Evolutionary conservation across 2,329 filamentous ascomycete genomes (phyloP).

Genomic region (Aureobasidium lini): DNA sequence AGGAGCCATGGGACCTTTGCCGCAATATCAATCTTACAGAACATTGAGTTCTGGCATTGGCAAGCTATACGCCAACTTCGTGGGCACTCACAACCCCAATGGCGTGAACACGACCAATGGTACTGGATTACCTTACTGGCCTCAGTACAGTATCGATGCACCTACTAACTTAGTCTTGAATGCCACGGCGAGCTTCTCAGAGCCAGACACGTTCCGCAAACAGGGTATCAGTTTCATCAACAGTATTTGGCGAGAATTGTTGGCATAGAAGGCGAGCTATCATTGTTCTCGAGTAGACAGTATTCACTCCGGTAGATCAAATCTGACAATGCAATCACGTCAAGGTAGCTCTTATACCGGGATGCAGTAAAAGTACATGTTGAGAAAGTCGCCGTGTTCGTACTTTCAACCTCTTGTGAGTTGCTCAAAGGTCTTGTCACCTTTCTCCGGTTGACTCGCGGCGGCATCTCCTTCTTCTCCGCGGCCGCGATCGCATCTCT

Average conservation of each 20-base stretch:
- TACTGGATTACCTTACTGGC: slow-evolving; percentile 34
- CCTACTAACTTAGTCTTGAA: slow-evolving; percentile 43
- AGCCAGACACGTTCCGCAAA: slow-evolving; percentile 42
- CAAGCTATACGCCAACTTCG: slow-evolving; percentile 39
- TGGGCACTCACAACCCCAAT: slow-evolving; percentile 39
- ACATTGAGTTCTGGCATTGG: slow-evolving; percentile 32
- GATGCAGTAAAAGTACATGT: too few relatives aligned
- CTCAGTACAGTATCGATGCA: slow-evolving; percentile 30
- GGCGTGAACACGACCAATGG: slow-evolving; percentile 17
- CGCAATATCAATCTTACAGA: slow-evolving; percentile 31
- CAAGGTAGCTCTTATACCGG: too few relatives aligned
- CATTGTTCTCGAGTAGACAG: too few relatives aligned
- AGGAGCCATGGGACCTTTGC: slow-evolving; percentile 40
- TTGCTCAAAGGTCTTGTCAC: neutral
- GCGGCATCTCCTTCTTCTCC: neutral
- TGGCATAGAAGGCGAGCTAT: neutral
- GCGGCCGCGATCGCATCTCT: neutral
- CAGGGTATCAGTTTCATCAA: slow-evolving; percentile 42
- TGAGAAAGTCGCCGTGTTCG: too few relatives aligned
- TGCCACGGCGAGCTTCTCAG: slow-evolving; percentile 37
- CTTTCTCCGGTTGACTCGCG: neutral
- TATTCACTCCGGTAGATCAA: too few relatives aligned
- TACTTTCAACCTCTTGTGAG: neutral
- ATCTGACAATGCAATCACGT: too few relatives aligned
- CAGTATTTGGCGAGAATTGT: slow-evolving; percentile 23